Evolutionary conservation across 345 rosid species (phyloP), one percentile per base, ranked within the genome.

Genomic region (Dipteronia dyeriana): DNA sequence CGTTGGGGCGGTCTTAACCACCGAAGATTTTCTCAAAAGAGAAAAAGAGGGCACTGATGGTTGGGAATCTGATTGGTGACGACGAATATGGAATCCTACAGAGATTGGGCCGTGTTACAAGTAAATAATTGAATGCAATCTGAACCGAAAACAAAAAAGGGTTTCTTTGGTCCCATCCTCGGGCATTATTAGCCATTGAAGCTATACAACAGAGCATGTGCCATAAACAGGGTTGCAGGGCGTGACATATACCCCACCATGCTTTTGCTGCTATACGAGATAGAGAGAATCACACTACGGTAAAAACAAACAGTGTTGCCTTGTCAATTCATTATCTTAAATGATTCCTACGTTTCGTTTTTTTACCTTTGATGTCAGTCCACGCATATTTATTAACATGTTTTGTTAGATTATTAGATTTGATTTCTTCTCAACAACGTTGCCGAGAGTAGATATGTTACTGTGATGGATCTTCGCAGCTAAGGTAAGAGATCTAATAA

Each of bases 131-230:
- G 70, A 74, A 53, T 31, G 43, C 51, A 71, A 59, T 45, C 41
- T 74, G 45, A 62, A 10, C 41, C n/a, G n/a, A n/a, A 25, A 13
- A 25, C 13, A 34, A 72, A 14, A 5, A 9, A 9, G 29, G 39
- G 7, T 22, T 63, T 3, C 17, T 39, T 54, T 41, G 65, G 74
- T 45, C 23, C 68, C 23, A 71, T 14, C 38, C 38, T 7, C 0
- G 43, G 10, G 56, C 80, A 20, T 63, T 39, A 4, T 12, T 47
- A 38, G 34, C 14, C 6, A 7, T 1, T 41, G 66, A 64, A 51
- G 71, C 71, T 25, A 31, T 41, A 31, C 56, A 71, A 70, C 83
- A 71, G 25, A 1, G 67, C 83, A 71, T 75, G 83, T 75, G 76
- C 67, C 3, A 9, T 9, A 9, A 10, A 3, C 73, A 75, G 69